These are phyloP conservation scores for Apiotrichum siamense DNA, from an alignment of 1,284 basidiomycete genomes.

Conservation along the genomic window DNA sequence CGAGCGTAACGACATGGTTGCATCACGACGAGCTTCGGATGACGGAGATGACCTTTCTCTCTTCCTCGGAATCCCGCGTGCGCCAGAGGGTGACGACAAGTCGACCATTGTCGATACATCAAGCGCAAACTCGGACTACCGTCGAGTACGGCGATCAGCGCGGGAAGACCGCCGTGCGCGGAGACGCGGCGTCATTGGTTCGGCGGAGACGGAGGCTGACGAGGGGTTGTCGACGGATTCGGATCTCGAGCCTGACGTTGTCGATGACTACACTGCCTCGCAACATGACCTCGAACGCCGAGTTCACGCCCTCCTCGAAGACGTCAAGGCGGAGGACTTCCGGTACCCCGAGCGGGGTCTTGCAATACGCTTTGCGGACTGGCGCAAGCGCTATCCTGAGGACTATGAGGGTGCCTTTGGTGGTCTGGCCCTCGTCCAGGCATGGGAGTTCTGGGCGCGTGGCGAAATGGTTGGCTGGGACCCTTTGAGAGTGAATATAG, in stretches of 20 bases:
- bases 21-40: conserved; percentile 61
- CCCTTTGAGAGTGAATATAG: conserved; percentile 62
- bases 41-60: conserved; percentile 73
- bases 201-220: conserved; percentile 44
- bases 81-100: conserved; percentile 9
- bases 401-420: conserved; percentile 85
- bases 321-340: conserved; percentile 84
- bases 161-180: conserved; percentile 51
- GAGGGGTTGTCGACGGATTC: conserved; percentile 84
- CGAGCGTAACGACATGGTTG: conserved; percentile 67
- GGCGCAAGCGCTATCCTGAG: conserved; percentile 70
- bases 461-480: conserved; percentile 84
- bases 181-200: conserved; percentile 36
- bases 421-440: conserved; percentile 76
- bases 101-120: conserved; percentile 35
- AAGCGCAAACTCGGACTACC: conserved; percentile 49
- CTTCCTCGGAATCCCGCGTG: conserved; percentile 60
- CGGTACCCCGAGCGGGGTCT: conserved; percentile 70
- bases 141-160: conserved; percentile 56
- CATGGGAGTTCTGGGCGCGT: conserved; percentile 93
- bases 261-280: conserved; percentile 64
- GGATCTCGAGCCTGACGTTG: conserved; percentile 59
- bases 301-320: conserved; percentile 58
- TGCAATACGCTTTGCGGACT: conserved; percentile 65
- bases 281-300: conserved; percentile 55